Percentiles rank a stretch among this genome's conserved stretches.
Conservation (phyloP, 2,329 filamentous ascomycete species). For the Talaromyces rugulosus region DNA sequence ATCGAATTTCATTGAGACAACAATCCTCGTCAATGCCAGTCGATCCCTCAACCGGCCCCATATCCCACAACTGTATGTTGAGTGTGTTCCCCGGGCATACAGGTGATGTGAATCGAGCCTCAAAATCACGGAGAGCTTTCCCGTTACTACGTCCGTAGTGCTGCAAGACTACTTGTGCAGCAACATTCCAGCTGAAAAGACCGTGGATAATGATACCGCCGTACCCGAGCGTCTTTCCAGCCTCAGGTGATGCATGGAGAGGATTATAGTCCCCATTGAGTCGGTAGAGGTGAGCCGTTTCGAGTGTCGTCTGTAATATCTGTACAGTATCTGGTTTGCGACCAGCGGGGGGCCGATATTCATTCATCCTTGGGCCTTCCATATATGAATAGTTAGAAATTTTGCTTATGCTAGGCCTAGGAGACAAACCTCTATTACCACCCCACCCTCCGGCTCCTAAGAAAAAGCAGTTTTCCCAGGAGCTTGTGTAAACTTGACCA, state of each 20-base stretch:
- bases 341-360: slow-evolving; percentile 21
- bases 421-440: slow-evolving; percentile 30
- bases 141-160: slow-evolving; percentile 40
- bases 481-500: slow-evolving; percentile 34
- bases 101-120: slow-evolving; percentile 44
- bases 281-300: slow-evolving; percentile 40
- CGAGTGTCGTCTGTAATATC: slow-evolving; percentile 35
- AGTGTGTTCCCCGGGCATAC: slow-evolving; percentile 57
- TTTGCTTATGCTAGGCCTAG: too few species aligned
- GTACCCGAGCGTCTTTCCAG: slow-evolving; percentile 42
- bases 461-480: slow-evolving; percentile 40
- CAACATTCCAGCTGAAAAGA: slow-evolving; percentile 47
- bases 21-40: neutral
- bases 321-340: slow-evolving; percentile 37
- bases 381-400: too few species aligned
- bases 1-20: neutral
- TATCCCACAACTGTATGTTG: slow-evolving; percentile 64
- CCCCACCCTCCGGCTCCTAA: slow-evolving; percentile 46
- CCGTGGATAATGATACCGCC: slow-evolving; percentile 46
- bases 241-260: slow-evolving; percentile 42
- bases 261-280: slow-evolving; percentile 50
- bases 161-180: slow-evolving; percentile 41
- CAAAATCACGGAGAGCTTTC: slow-evolving; percentile 38
- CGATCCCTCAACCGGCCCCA: neutral
- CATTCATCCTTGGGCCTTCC: too few species aligned